These are phyloP conservation scores for Neofusicoccum laricinum DNA, from an alignment of 2,329 filamentous ascomycete genomes.

Conservation along the genomic window DNA sequence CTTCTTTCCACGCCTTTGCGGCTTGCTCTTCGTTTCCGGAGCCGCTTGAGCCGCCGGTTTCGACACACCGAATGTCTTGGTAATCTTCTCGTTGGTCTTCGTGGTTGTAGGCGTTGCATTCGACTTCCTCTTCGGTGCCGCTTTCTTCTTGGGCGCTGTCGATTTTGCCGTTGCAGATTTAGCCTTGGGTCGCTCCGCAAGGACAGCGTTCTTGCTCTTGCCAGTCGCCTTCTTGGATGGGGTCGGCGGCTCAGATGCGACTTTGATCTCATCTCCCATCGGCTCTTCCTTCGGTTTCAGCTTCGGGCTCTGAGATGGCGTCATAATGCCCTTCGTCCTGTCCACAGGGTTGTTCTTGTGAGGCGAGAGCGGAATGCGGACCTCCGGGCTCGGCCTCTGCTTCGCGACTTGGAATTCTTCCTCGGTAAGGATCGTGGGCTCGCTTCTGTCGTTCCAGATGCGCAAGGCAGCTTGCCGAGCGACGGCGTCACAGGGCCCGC, in stretches of 20 bases:
- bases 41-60: conserved; percentile 20
- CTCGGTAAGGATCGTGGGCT: conserved; percentile 34
- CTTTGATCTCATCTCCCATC: conserved; percentile 7
- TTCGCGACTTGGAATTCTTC: conserved; percentile 32
- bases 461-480: conserved; percentile 66
- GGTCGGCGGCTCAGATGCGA: conserved; percentile 22
- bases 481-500: conserved; percentile 83
- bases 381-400: conserved; percentile 27
- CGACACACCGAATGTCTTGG: conserved; percentile 4
- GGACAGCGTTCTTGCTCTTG: conserved; percentile 22
- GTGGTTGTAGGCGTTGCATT: conserved; percentile 16
- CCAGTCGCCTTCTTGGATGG: conserved; percentile 26
- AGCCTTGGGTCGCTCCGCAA: conserved; percentile 16
- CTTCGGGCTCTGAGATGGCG: conserved; percentile 35
- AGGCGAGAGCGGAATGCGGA: conserved; percentile 18
- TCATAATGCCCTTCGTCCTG: conserved; percentile 32
- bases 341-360: neutral
- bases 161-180: conserved; percentile 24
- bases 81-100: conserved; percentile 28
- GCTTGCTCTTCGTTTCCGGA: neutral
- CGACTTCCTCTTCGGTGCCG: conserved; percentile 29
- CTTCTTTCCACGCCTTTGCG: neutral
- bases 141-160: conserved; percentile 20
- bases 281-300: conserved; percentile 23
- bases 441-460: conserved; percentile 52